A percentile compares a stretch with the other conserved stretches of the same genome.
These are phyloP conservation scores for Luvunga scandens DNA, from an alignment of 345 rosid genomes.

Conservation along the genomic window DNA sequence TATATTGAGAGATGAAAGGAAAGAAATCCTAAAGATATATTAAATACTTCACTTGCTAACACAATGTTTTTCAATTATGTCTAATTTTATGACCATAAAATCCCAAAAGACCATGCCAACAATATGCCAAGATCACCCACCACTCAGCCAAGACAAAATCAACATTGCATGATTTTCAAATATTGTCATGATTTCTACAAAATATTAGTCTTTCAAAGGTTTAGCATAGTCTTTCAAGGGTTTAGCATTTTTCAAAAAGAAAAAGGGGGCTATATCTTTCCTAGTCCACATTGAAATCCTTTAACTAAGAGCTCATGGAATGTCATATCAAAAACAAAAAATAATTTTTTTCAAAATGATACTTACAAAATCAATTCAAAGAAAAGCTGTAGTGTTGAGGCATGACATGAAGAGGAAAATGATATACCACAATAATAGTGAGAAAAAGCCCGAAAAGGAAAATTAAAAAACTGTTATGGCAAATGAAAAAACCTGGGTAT, in stretches of 20 bases:
- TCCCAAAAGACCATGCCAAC: neutral
- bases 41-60: too few relatives aligned
- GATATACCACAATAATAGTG: neutral
- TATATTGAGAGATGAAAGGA: too few relatives aligned
- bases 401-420: neutral
- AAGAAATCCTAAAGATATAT: too few relatives aligned
- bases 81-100: neutral
- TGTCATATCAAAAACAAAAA: neutral
- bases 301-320: neutral
- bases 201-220: too few relatives aligned
- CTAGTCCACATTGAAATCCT: neutral
- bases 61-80: too few relatives aligned
- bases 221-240: too few relatives aligned
- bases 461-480: neutral
- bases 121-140: neutral
- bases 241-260: too few relatives aligned
- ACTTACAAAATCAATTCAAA: neutral
- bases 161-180: neutral
- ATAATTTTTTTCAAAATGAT: neutral
- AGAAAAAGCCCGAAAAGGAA: neutral
- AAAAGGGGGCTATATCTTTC: too few relatives aligned
- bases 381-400: neutral
- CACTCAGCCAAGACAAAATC: neutral
- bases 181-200: too few relatives aligned
- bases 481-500: slow-evolving; percentile 66